Base-by-base conservation (phyloP, 305 asterid species). In the Fraxinus greggii region DNA sequence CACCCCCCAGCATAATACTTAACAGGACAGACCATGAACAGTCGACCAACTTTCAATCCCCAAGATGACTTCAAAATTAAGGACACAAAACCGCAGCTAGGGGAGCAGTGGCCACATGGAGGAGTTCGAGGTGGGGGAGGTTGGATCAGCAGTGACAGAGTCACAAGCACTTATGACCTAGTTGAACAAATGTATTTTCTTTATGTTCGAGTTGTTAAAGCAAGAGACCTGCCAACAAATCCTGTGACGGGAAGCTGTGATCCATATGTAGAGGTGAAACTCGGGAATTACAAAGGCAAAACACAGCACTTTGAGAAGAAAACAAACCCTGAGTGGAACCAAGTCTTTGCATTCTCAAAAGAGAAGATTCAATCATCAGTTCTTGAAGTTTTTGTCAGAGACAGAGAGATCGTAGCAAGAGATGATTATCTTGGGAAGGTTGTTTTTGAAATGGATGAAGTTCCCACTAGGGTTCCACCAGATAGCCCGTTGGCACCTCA, bases 71-170 rank as follows among this genome's bases (percentile, higher is more conserved):
- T 84, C 85, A 84, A 83, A 48, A 84, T 89, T 81, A 89, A 89
- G 38, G 90, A 87, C 84, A 89, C 92, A 32, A 87, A 87, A 81
- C 89, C 90, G 1, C 87, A 82, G 85, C 90, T 89, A 0, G 92
- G 92, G n/a, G 92, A 89, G 87, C 85, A 89, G 81, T 89, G 92
- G 92, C 92, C 92, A 3, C 92, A 87, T 29, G 90, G 89, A n/a
- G 91, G 89, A 5, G 79, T 83, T 4, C 88, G 90, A 9, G 90
- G 87, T 1, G 88, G 92, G 40, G 86, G 89, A 0, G 85, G 91
- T 29, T 87, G 90, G 92, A 84, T 87, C 26, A 54, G 86, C 28
- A 33, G 83, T 2, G 92, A 89, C 0, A 81, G 86, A 67, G 73
- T 84, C 78, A 77, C 87, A 12, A 89, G 88, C 87, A 87, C 90